Conservation (phyloP, 106 monocot species). For the Dactylorhiza incarnata region DNA sequence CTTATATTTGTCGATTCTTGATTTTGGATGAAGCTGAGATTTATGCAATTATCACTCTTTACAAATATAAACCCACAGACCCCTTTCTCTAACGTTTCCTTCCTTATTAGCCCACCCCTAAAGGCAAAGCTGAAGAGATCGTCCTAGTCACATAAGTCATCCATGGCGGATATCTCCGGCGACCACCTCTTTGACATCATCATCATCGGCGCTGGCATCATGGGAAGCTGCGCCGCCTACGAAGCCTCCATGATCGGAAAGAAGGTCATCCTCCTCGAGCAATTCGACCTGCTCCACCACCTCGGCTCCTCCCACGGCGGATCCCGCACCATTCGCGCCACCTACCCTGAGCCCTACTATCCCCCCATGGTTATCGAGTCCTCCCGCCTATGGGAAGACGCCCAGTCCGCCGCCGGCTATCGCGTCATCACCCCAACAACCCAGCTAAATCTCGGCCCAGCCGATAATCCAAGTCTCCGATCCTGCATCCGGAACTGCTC, state of each 20-base stretch:
- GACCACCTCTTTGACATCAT: conserved; percentile 35
- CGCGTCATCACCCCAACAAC: conserved; percentile 45
- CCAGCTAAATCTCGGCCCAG: conserved; percentile 69
- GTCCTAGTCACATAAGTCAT: too few relatives aligned
- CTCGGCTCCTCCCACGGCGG: conserved; percentile 94
- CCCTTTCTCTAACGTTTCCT: too few relatives aligned
- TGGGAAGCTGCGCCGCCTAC: conserved; percentile 76
- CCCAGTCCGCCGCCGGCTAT: conserved; percentile 64
- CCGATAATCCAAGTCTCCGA: conserved; percentile 27
- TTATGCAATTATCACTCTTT: too few relatives aligned
- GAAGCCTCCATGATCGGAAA: conserved; percentile 33
- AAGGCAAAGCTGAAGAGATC: too few relatives aligned
- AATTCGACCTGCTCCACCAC: conserved; percentile 86
- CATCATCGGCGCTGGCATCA: conserved; percentile 67
- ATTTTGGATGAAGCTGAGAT: too few relatives aligned
- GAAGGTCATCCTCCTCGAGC: conserved; percentile 65
- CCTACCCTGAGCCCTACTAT: conserved; percentile 73
- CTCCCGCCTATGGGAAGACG: conserved; percentile 46
- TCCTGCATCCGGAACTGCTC: conserved; percentile 32
- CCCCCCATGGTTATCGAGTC: conserved; percentile 42
- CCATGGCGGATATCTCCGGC: conserved; percentile 7
- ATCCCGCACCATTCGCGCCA: conserved; percentile 80
- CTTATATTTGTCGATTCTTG: too few relatives aligned
- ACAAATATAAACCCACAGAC: too few relatives aligned
- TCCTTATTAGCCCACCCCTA: too few relatives aligned